A percentile compares a stretch with the other conserved stretches of the same genome.
These are phyloP conservation scores for Apiospora marii DNA, from an alignment of 2,329 filamentous ascomycete genomes.

Conservation along the genomic window DNA sequence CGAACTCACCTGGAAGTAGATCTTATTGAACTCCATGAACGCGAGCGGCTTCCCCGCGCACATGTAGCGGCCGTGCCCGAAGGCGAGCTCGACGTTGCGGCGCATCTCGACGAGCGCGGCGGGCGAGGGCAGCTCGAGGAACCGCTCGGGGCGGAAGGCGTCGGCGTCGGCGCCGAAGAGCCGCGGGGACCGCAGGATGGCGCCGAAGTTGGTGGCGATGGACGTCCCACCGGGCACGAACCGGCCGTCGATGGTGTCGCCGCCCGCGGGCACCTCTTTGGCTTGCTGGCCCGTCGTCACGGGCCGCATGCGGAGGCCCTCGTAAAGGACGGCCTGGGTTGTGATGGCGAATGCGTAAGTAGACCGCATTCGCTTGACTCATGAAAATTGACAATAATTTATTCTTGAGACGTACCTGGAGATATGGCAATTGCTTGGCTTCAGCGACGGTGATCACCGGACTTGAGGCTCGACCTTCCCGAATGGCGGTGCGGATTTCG, in stretches of 20 bases:
- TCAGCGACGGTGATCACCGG: conserved; percentile 39
- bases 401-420: conserved; percentile 30
- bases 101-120: conserved; percentile 43
- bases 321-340: conserved; percentile 43
- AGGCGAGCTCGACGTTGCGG: conserved; percentile 47
- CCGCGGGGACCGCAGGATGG: conserved; percentile 41
- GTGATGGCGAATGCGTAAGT: too few species aligned
- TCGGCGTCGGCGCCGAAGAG: conserved; percentile 47
- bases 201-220: conserved; percentile 46
- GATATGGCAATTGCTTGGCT: conserved; percentile 42
- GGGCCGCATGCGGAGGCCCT: conserved; percentile 45
- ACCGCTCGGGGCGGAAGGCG: conserved; percentile 54
- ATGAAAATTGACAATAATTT: too few species aligned
- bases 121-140: conserved; percentile 46
- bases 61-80: conserved; percentile 48
- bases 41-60: conserved; percentile 47
- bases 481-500: conserved; percentile 49
- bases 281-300: conserved; percentile 38
- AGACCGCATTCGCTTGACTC: too few species aligned
- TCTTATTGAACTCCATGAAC: conserved; percentile 52
- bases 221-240: conserved; percentile 48
- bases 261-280: conserved; percentile 38
- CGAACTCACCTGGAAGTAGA: conserved; percentile 49
- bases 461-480: conserved; percentile 35
- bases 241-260: conserved; percentile 39